Conservation (phyloP, 2,329 filamentous ascomycete species). For the Paecilomyces variotii region DNA sequence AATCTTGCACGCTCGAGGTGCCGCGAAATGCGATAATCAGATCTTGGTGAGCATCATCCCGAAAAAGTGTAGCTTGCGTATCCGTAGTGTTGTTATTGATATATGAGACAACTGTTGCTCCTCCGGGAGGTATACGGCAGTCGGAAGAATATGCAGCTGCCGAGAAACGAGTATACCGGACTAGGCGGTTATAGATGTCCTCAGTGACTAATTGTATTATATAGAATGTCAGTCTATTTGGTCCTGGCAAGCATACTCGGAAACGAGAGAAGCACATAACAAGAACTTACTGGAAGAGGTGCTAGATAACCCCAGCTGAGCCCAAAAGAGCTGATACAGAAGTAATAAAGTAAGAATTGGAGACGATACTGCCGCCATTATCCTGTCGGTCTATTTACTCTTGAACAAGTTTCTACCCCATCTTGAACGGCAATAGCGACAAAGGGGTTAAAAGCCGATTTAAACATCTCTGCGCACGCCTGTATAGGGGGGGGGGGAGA, state of each 20-base stretch:
- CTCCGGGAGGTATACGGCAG: neutral
- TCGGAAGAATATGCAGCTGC: neutral
- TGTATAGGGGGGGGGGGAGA: no score
- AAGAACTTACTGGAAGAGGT: constrained; percentile 3
- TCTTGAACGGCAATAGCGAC: no score
- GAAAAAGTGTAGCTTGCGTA: neutral
- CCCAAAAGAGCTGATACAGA: no score
- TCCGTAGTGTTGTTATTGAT: neutral
- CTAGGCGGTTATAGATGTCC: neutral
- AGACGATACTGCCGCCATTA: no score
- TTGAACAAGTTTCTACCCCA: no score
- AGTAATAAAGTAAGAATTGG: no score
- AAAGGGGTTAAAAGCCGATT: no score
- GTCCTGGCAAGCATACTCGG: no score
- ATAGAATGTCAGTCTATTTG: neutral
- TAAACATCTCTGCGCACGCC: no score
- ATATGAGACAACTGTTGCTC: neutral
- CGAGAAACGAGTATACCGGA: neutral
- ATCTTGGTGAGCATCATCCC: neutral
- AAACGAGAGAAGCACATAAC: no score
- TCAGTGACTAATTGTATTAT: neutral
- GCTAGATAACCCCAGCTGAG: no score
- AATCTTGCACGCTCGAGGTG: neutral
- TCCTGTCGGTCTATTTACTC: no score
- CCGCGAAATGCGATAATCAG: neutral